These are phyloP conservation scores for Auricularia cornea DNA, from an alignment of 768 basidiomycete genomes.

Conservation along the genomic window DNA sequence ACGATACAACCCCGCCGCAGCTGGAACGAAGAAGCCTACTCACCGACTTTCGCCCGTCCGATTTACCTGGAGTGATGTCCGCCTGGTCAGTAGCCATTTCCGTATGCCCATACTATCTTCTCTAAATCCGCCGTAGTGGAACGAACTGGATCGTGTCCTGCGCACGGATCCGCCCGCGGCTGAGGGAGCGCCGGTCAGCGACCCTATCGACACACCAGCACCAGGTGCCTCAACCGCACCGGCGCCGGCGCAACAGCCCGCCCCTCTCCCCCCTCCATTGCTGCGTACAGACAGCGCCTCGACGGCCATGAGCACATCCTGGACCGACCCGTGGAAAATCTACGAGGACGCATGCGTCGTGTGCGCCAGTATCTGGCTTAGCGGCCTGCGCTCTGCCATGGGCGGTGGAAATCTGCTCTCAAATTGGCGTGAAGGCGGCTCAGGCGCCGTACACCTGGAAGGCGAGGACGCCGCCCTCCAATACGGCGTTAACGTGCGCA, in stretches of 20 bases:
- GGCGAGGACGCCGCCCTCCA: conserved; percentile 56
- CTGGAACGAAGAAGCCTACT: conserved; percentile 27
- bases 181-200: conserved; percentile 17
- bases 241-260: conserved; percentile 24
- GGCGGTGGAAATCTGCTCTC: conserved; percentile 1
- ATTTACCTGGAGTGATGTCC: conserved; percentile 80
- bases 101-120: background rate
- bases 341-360: conserved; percentile 82
- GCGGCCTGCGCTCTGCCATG: conserved; percentile 43
- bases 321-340: conserved; percentile 71
- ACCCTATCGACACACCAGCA: conserved; percentile 1
- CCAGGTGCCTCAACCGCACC: conserved; percentile 6
- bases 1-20: conserved; percentile 29
- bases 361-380: conserved; percentile 78
- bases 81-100: conserved; percentile 39
- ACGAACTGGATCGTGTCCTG: conserved; percentile 64
- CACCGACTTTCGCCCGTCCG: conserved; percentile 54
- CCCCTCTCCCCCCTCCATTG: background rate
- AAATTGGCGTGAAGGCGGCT: conserved; percentile 31
- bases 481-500: conserved; percentile 38
- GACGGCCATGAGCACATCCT: conserved; percentile 23
- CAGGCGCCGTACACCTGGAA: conserved; percentile 42
- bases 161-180: conserved; percentile 5
- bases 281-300: background rate
- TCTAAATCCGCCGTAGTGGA: conserved; percentile 46